These are phyloP conservation scores for Beauveria pseudobassiana DNA, from an alignment of 2,329 filamentous ascomycete genomes.

Conservation along the genomic window DNA sequence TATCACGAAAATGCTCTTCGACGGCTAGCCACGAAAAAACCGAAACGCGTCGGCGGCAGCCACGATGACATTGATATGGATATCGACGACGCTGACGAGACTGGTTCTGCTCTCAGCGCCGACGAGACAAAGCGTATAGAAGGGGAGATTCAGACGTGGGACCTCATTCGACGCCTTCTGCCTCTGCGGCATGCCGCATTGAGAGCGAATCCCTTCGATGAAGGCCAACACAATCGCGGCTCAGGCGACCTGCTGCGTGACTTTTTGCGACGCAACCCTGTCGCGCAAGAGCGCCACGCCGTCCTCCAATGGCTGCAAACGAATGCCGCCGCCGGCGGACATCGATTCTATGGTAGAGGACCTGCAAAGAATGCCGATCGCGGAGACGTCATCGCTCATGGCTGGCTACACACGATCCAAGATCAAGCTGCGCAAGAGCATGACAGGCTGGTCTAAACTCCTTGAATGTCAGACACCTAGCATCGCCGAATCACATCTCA, in stretches of 20 bases:
- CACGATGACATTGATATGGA: constrained; percentile 49
- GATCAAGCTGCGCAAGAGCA: constrained; percentile 82
- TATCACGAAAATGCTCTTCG: constrained; percentile 51
- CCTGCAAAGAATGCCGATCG: constrained; percentile 68
- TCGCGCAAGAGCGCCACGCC: constrained; percentile 69
- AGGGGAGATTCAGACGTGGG: constrained; percentile 85
- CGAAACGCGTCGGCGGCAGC: constrained; percentile 21
- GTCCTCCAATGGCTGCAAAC: constrained; percentile 82
- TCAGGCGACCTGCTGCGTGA: constrained; percentile 48
- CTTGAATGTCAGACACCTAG: constrained; percentile 55
- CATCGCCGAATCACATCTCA: constrained; percentile 48
- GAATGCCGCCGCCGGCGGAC: constrained; percentile 62
- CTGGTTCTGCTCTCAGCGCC: constrained; percentile 17
- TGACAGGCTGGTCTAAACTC: constrained; percentile 59
- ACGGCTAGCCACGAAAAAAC: constrained; percentile 24
- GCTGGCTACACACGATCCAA: constrained; percentile 86
- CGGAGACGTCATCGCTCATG: constrained; percentile 75
- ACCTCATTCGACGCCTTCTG: constrained; percentile 69
- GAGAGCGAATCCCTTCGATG: constrained; percentile 18
- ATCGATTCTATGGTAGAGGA: constrained; percentile 71
- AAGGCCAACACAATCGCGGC: constrained; percentile 19
- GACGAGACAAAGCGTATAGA: constrained; percentile 50
- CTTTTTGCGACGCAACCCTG: constrained; percentile 65
- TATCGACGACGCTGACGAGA: constrained; percentile 41
- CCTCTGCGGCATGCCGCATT: constrained; percentile 53